Conservation (phyloP, 495 filamentous ascomycete genomes). For the Penicillium malachiteum region DNA sequence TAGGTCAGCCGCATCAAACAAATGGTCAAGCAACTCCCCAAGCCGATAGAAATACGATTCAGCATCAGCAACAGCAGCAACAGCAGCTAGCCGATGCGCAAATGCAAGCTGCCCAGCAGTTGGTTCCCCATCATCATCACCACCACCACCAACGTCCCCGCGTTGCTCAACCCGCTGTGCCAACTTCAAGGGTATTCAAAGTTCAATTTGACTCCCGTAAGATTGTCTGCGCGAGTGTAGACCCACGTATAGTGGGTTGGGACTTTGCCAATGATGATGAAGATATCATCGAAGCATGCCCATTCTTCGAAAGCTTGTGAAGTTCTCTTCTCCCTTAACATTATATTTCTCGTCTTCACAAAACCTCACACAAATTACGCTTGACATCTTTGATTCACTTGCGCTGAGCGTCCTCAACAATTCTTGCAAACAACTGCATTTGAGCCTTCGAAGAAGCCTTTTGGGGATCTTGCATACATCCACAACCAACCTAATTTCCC, state of each 20-base stretch:
- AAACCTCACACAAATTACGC: too few species aligned
- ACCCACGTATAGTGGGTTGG: slow-evolving; percentile 92
- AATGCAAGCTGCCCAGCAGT: slow-evolving; percentile 7
- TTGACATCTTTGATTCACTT: too few species aligned
- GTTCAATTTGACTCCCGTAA: slow-evolving; percentile 92
- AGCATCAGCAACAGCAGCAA: slow-evolving; percentile 1
- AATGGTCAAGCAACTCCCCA: too few species aligned
- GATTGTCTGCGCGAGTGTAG: slow-evolving; percentile 91
- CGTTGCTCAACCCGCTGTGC: slow-evolving; percentile 7
- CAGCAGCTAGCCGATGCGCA: background rate
- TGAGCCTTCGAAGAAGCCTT: too few species aligned
- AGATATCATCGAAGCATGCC: slow-evolving; percentile 75
- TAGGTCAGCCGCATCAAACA: too few species aligned
- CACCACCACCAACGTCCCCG: slow-evolving; percentile 20
- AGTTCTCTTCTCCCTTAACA: background rate
- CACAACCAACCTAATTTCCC: too few species aligned
- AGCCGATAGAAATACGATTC: background rate
- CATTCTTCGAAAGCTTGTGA: slow-evolving; percentile 63
- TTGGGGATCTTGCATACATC: too few species aligned
- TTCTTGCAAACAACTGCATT: too few species aligned
- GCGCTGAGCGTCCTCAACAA: too few species aligned
- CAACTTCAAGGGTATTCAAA: slow-evolving; percentile 82
- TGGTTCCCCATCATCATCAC: slow-evolving; percentile 17
- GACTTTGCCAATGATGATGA: slow-evolving; percentile 92
- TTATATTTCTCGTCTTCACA: background rate